Conservation (phyloP, 176 grass and related monocot species). For the Lolium perenne region DNA sequence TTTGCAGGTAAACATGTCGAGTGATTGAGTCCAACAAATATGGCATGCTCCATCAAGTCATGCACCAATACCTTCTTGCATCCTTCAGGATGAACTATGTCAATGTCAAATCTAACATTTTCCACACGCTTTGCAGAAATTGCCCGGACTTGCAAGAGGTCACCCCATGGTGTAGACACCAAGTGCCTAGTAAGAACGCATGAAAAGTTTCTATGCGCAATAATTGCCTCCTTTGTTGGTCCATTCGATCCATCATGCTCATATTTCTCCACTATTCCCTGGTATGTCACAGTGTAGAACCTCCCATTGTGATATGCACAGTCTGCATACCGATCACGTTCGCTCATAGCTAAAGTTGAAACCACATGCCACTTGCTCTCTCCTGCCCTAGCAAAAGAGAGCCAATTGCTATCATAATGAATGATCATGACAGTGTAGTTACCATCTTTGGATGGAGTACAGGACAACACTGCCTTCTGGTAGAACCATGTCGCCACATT, state of each 20-base stretch:
- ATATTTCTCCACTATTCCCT: slow-evolving; percentile 22
- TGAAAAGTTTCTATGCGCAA: background rate
- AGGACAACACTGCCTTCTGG: too few species aligned
- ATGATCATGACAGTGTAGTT: too few species aligned
- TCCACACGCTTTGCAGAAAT: background rate
- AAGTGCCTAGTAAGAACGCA: background rate
- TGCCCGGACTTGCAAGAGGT: background rate
- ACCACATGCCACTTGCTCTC: background rate
- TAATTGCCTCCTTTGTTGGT: slow-evolving; percentile 11
- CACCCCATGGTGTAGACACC: slow-evolving; percentile 34
- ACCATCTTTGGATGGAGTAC: too few species aligned
- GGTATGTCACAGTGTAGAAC: background rate
- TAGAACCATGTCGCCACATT: too few species aligned
- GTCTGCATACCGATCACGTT: background rate
- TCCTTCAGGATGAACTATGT: background rate
- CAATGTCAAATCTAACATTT: background rate
- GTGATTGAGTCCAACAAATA: slow-evolving; percentile 35
- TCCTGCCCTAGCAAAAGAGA: too few species aligned
- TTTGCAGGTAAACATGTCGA: slow-evolving; percentile 3
- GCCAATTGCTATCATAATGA: too few species aligned
- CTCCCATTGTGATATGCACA: slow-evolving; percentile 10
- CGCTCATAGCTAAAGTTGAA: background rate
- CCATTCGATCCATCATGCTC: background rate
- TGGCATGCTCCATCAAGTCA: background rate
- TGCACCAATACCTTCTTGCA: background rate